Conservation (phyloP, 371 early-diverging fungal species). For the Mortierella sp. region DNA sequence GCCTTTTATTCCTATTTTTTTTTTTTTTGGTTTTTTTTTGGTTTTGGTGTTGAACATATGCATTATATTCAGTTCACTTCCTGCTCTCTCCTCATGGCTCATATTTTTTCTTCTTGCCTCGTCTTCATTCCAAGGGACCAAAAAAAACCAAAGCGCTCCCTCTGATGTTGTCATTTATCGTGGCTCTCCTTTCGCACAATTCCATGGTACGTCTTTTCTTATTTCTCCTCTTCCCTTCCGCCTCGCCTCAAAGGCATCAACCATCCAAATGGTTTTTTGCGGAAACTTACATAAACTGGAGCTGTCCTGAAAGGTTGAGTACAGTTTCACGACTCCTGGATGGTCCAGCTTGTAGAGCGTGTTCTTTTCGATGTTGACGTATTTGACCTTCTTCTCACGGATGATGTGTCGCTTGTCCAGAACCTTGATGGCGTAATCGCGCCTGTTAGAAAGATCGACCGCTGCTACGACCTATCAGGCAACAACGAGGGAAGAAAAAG, state of each 20-base stretch:
- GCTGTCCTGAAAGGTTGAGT: conserved; percentile 95
- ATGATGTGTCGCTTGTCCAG: conserved; percentile 95
- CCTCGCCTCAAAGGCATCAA: neutral
- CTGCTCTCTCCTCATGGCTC: conserved; percentile 3
- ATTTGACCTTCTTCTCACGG: conserved; percentile 94
- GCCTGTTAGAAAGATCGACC: conserved; percentile 72
- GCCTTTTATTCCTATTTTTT: too few relatives aligned
- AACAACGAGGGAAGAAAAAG: neutral
- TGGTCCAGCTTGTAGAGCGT: conserved; percentile 88
- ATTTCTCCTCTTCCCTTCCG: neutral
- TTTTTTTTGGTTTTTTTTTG: too few relatives aligned
- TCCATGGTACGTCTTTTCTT: neutral
- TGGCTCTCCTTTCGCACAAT: neutral
- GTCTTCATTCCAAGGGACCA: neutral
- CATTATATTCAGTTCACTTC: neutral
- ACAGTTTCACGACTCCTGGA: conserved; percentile 91
- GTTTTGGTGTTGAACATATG: neutral
- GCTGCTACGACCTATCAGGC: conserved; percentile 75
- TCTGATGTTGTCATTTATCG: neutral
- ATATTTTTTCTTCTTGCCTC: neutral
- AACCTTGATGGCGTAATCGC: conserved; percentile 92
- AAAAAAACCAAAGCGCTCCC: neutral
- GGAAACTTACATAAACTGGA: conserved; percentile 81
- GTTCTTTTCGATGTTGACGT: conserved; percentile 94
- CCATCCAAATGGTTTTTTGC: neutral